Base-by-base conservation (phyloP, 495 filamentous ascomycete species). In the Daldinia grandis region DNA sequence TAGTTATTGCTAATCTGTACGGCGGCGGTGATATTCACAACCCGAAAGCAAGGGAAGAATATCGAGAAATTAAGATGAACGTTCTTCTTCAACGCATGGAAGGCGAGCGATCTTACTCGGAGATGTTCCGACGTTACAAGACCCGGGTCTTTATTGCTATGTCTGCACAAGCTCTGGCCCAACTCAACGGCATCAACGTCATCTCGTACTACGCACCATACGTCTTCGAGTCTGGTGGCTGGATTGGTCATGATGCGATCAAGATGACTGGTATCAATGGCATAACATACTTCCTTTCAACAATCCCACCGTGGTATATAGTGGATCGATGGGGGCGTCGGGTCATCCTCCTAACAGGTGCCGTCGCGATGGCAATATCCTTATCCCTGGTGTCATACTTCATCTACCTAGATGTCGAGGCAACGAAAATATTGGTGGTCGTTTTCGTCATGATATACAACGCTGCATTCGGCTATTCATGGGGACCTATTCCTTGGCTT, bases 361-460 rank as follows among this genome's bases (percentile, higher is more conserved):
- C 96, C 2, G 79, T 98, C 17, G 90, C 91, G 38, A 98, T 98
- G 96, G 87, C 91, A 54, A 80, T 97, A 61, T 92, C 96, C 19
- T 86, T 99, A n/a, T 94, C 94, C 14, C 75, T 90, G 33, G 97
- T 99, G 54, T 97, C 95, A 2, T 98, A 98, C 81, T 98, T 97
- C 80, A 92, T 98, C 73, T 95, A 90, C 80, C 89, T 98, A 63
- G 89, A 97, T 64, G 86, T 97, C 49, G 70, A 76, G 4, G 84
- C 85, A 40, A 98, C 96, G 10, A 92, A 91, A 7, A 90, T 83
- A 4, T 81, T 97, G 72, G 96, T 97, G 12, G 96, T 98, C 51
- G 78, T 97, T 21, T 93, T 97, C 76, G 95, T 99, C 66, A 97
- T 99, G 90, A 91, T 97, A 53, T 99, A 99, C 81, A 99, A 99